Evolutionary conservation across 169 alveolate genomes (phyloP).

Genomic region (Cryptosporidium sp.): DNA sequence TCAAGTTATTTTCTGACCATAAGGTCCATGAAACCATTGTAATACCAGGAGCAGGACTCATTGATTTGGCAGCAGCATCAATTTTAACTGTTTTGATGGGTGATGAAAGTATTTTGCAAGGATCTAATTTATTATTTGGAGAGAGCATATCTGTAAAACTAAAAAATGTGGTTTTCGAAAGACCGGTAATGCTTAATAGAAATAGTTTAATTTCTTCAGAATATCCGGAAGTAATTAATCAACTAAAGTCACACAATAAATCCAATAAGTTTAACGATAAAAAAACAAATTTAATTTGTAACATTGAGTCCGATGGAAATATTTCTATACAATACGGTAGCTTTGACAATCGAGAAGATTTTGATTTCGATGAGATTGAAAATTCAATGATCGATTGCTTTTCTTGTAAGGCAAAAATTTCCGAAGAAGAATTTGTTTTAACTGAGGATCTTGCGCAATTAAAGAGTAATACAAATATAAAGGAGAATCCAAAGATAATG

Average conservation of each 20-base stretch:
- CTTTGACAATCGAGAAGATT: not conserved
- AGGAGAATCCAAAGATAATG: conserved; percentile 21
- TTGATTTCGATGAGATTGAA: not conserved
- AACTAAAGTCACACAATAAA: not conserved
- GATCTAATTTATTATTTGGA: not conserved
- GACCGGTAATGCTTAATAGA: not conserved
- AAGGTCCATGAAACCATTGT: conserved; percentile 79
- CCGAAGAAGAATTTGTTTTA: conserved; percentile 11
- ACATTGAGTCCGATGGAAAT: conserved; percentile 33
- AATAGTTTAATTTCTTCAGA: not conserved
- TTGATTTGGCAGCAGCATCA: conserved; percentile 82
- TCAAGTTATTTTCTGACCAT: conserved; percentile 81
- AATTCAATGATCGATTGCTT: conserved; percentile 21
- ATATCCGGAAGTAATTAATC: not conserved
- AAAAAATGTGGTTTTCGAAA: conserved; percentile 41
- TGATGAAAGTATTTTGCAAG: not conserved
- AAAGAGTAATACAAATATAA: not conserved
- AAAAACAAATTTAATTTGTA: conserved; percentile 32
- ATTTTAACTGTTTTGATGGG: not conserved
- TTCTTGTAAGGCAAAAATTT: conserved; percentile 50
- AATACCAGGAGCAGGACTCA: conserved; percentile 82
- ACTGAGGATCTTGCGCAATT: conserved; percentile 12
- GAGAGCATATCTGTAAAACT: conserved; percentile 7
- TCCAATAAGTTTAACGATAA: not conserved
- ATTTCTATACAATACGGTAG: conserved; percentile 7